These are phyloP conservation scores for Senecio squalidus DNA, from an alignment of 140 eudicot genomes.

Conservation along the genomic window DNA sequence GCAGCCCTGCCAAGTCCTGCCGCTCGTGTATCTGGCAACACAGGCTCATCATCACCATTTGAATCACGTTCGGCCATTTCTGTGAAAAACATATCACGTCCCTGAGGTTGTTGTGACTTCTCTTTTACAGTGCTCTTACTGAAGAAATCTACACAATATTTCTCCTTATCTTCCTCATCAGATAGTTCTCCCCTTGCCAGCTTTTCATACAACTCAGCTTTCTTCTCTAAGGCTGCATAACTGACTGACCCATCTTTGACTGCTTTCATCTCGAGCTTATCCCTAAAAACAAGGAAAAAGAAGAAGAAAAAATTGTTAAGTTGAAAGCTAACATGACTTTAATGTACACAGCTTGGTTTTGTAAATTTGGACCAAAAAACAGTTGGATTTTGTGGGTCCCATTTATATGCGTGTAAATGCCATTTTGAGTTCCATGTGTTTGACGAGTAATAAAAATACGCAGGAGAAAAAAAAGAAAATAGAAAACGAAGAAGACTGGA, in stretches of 20 bases:
- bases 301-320: neutral
- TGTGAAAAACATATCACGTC: constrained; percentile 17
- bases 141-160: constrained; percentile 89
- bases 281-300: too few relatives aligned
- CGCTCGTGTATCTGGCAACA: constrained; percentile 28
- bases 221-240: constrained; percentile 90
- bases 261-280: constrained; percentile 93
- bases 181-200: constrained; percentile 74
- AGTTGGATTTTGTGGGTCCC: neutral
- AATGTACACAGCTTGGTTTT: neutral
- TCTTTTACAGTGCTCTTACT: constrained; percentile 53
- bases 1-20: constrained; percentile 50
- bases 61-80: constrained; percentile 29
- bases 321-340: neutral
- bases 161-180: constrained; percentile 89
- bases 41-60: constrained; percentile 29
- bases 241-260: constrained; percentile 78
- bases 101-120: constrained; percentile 36
- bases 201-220: constrained; percentile 81
- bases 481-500: neutral
- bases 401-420: neutral
- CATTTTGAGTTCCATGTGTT: neutral
- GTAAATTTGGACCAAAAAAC: neutral
- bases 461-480: neutral
- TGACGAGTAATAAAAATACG: neutral